Evolutionary conservation across 2,329 filamentous ascomycete species (phyloP).

Genomic region (Cyphellophora europaea): DNA sequence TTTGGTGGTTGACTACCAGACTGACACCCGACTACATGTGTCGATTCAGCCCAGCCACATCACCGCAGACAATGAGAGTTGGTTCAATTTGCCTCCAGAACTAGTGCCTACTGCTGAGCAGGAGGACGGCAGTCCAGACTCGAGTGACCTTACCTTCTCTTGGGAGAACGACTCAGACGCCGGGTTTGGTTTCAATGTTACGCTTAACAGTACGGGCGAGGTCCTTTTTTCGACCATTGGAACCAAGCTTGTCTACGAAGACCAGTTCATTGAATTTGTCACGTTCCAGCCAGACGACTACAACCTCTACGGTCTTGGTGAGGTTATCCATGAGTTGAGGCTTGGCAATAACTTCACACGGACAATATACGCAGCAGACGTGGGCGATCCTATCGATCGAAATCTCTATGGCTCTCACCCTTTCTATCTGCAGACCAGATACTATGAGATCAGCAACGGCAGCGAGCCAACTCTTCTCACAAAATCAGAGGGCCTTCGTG

Average conservation of each 20-base stretch:
- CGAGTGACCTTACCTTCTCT: constrained; percentile 39
- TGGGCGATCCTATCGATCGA: constrained; percentile 49
- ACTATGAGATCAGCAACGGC: constrained; percentile 49
- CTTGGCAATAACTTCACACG: constrained; percentile 66
- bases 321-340: constrained; percentile 61
- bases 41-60: constrained; percentile 60
- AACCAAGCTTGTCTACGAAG: constrained; percentile 59
- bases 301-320: constrained; percentile 67
- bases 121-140: constrained; percentile 27
- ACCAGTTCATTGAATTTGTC: constrained; percentile 69
- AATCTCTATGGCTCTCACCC: constrained; percentile 73
- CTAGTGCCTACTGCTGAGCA: constrained; percentile 49
- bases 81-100: constrained; percentile 57
- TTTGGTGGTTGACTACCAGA: constrained; percentile 60
- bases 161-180: constrained; percentile 45
- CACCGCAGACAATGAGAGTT: constrained; percentile 51
- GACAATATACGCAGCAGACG: constrained; percentile 60
- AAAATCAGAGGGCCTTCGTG: constrained; percentile 36
- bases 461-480: constrained; percentile 45
- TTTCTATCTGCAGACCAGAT: constrained; percentile 71
- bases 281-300: constrained; percentile 59
- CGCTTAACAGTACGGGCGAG: constrained; percentile 51
- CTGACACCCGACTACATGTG: constrained; percentile 56
- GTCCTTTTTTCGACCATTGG: constrained; percentile 59
- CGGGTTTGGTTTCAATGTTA: constrained; percentile 48